Percentiles rank a stretch among this genome's conserved stretches.
Evolutionary conservation across 306 rosid genomes (phyloP).

Genomic region (Cucurbita maxima): DNA sequence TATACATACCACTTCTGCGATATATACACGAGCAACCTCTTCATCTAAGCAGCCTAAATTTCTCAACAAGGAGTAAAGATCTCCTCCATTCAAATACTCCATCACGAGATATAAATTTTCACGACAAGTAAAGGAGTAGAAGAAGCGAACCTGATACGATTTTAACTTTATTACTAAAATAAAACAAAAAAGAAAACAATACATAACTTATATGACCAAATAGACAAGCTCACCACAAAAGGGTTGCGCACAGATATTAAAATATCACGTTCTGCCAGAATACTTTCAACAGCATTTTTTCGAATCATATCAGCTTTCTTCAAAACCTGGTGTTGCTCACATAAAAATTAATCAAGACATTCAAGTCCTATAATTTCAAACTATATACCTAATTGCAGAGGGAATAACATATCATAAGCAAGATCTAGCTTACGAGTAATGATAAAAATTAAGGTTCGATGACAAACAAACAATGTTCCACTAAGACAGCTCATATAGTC

Average conservation of each 20-base stretch:
- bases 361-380: not conserved
- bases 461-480: not conserved
- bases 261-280: slow-evolving; percentile 95
- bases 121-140: slow-evolving; percentile 94
- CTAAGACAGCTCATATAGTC: not conserved
- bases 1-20: slow-evolving; percentile 86
- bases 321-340: slow-evolving; percentile 50
- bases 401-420: not conserved
- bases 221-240: slow-evolving; percentile 88
- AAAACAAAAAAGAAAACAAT: not conserved
- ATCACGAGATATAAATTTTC: slow-evolving; percentile 94
- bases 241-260: slow-evolving; percentile 97
- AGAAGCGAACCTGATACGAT: slow-evolving; percentile 80
- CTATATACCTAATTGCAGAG: not conserved
- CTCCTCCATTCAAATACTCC: slow-evolving; percentile 99
- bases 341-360: not conserved
- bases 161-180: not conserved
- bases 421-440: not conserved
- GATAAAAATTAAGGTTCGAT: not conserved
- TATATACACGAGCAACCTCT: slow-evolving; percentile 89
- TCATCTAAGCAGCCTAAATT: slow-evolving; percentile 92
- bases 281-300: slow-evolving; percentile 98
- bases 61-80: slow-evolving; percentile 86
- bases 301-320: slow-evolving; percentile 98
- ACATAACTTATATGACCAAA: slow-evolving; percentile 6